Percentiles rank a stretch among this genome's conserved stretches.
phyloP scores from a whole-genome alignment of 2,329 filamentous ascomycete species.

The Colletotrichum tabaci region DNA sequence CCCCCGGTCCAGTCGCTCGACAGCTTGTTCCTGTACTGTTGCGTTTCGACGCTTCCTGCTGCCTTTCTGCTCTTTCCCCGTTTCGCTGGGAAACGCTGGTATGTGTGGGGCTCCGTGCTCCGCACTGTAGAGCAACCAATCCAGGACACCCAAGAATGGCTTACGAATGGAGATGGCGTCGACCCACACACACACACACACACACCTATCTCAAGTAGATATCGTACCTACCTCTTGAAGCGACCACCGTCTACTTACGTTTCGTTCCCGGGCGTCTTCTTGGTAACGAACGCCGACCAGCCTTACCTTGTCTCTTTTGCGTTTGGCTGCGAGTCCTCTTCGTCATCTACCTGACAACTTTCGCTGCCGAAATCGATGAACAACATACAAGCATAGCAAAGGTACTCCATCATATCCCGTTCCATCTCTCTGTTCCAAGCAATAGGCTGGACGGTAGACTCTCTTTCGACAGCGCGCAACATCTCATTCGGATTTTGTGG shows the following conservation, averaged over 20 bases:
- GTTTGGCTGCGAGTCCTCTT: too few relatives aligned
- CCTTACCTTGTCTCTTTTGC: too few relatives aligned
- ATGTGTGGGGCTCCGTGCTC: not conserved
- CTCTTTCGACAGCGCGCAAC: slow-evolving; percentile 26
- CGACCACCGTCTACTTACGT: too few relatives aligned
- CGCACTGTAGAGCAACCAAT: slow-evolving; percentile 31
- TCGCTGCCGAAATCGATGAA: too few relatives aligned
- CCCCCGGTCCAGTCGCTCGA: slow-evolving; percentile 9
- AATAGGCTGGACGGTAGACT: slow-evolving; percentile 13
- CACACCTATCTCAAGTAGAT: not conserved
- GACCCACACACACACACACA: not conserved
- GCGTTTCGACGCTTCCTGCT: slow-evolving; percentile 1
- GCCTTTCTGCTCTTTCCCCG: slow-evolving; percentile 17
- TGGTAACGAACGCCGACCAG: too few relatives aligned
- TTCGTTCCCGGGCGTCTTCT: too few relatives aligned
- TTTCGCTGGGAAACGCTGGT: slow-evolving; percentile 27
- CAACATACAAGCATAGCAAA: too few relatives aligned
- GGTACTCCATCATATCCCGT: slow-evolving; percentile 16
- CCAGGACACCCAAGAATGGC: slow-evolving; percentile 19
- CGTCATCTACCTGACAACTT: too few relatives aligned
- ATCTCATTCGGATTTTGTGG: slow-evolving; percentile 1
- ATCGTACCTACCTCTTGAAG: too few relatives aligned
- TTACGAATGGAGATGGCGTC: slow-evolving; percentile 35
- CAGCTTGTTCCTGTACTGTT: slow-evolving; percentile 10
- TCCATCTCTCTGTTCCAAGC: slow-evolving; percentile 28